These are phyloP conservation scores for Kernera saxatilis DNA, from an alignment of 345 rosid genomes.

Conservation along the genomic window DNA sequence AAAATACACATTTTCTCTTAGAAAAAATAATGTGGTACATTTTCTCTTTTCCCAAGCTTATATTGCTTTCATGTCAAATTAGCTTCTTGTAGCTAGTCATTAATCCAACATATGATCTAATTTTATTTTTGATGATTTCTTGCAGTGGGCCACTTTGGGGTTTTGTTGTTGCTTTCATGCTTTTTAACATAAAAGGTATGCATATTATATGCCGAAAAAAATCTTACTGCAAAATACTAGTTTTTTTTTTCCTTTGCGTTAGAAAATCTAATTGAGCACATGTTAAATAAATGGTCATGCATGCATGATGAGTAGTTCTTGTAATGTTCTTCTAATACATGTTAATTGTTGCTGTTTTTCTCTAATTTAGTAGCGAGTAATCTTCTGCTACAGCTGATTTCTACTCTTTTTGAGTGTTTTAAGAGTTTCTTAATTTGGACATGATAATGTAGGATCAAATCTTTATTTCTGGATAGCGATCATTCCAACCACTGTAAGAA, in stretches of 20 bases:
- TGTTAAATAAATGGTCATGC: background rate
- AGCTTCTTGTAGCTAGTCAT: background rate
- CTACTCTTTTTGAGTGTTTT: background rate
- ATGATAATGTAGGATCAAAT: conserved; percentile 63
- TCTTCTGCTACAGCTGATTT: background rate
- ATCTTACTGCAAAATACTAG: background rate
- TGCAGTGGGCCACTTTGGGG: conserved; percentile 96
- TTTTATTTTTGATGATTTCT: background rate
- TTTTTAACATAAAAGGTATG: conserved; percentile 83
- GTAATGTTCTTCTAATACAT: background rate
- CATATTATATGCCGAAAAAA: background rate
- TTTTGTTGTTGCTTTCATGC: conserved; percentile 94
- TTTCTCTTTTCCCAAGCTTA: background rate
- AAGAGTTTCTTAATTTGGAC: background rate
- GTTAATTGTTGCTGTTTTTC: background rate
- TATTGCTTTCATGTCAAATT: background rate
- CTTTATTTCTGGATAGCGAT: conserved; percentile 96
- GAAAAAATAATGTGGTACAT: background rate
- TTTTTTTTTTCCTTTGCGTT: background rate
- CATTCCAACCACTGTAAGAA: conserved; percentile 73
- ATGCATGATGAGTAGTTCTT: background rate
- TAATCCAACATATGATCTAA: background rate
- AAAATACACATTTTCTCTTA: background rate
- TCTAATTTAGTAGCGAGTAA: background rate
- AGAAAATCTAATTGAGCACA: background rate